phyloP scores from a whole-genome alignment of 805 yeast genomes.

The Monosporozyma unispora region DNA sequence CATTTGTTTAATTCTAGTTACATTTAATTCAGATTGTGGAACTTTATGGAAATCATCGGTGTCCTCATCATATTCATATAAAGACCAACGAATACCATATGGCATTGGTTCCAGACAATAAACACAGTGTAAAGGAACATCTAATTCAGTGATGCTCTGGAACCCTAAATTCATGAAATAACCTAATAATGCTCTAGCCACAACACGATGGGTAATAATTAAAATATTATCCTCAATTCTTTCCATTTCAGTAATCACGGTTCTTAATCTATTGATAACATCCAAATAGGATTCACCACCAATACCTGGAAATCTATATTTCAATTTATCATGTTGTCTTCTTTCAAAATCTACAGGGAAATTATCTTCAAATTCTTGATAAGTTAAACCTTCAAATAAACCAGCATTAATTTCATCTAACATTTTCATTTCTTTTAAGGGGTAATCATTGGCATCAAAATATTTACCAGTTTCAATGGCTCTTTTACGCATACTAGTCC shows the following conservation, averaged over 20 bases:
- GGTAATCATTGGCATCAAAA: conserved; percentile 66
- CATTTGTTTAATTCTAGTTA: conserved; percentile 52
- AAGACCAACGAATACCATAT: conserved; percentile 87
- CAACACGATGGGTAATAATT: conserved; percentile 83
- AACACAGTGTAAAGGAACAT: conserved; percentile 86
- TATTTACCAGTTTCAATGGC: conserved; percentile 67
- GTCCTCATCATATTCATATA: conserved; percentile 77
- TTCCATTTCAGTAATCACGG: conserved; percentile 87
- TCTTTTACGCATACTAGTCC: conserved; percentile 83
- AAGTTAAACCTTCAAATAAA: conserved; percentile 84
- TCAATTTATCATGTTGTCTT: conserved; percentile 66
- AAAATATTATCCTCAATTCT: conserved; percentile 81
- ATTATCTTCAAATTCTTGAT: conserved; percentile 65
- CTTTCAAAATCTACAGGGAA: conserved; percentile 74
- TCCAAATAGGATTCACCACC: conserved; percentile 96
- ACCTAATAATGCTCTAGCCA: conserved; percentile 76
- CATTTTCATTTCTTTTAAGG: conserved; percentile 84
- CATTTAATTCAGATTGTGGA: conserved; percentile 33
- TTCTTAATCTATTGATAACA: conserved; percentile 81
- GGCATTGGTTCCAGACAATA: conserved; percentile 89
- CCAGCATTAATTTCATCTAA: conserved; percentile 93
- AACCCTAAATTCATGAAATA: conserved; percentile 78
- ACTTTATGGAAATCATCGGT: conserved; percentile 71
- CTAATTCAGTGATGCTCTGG: conserved; percentile 77
- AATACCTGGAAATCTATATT: conserved; percentile 90